A percentile compares a stretch with the other conserved stretches of the same genome.
phyloP scores from a whole-genome alignment of 2,329 filamentous ascomycete species.

The Ceratocystis harringtonii region DNA sequence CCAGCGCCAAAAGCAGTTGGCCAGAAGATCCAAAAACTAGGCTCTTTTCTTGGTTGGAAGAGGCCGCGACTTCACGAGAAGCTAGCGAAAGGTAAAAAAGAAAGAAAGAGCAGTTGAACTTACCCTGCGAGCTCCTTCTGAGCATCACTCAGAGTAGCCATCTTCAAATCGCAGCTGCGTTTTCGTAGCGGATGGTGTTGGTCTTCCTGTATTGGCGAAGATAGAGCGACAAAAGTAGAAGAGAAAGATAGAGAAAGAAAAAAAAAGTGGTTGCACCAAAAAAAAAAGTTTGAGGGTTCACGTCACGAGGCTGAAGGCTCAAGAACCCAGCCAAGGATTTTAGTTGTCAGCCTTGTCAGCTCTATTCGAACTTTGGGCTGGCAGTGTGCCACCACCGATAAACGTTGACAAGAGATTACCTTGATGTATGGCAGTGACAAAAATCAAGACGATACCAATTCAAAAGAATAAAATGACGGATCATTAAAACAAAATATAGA shows the following conservation, averaged over 20 bases:
- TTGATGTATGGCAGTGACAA: no score
- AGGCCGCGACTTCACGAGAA: not conserved
- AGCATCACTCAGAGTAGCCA: slow-evolving; percentile 30
- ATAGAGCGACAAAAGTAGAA: not conserved
- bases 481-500: no score
- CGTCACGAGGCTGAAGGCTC: slow-evolving; percentile 16
- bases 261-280: no score
- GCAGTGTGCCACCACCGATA: no score
- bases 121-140: slow-evolving; percentile 46
- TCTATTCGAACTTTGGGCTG: not conserved
- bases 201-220: not conserved
- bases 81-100: not conserved
- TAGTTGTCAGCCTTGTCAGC: slow-evolving; percentile 12
- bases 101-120: slow-evolving; percentile 16
- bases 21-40: no score
- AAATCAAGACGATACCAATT: no score
- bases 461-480: no score
- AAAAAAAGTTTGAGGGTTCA: slow-evolving; percentile 10
- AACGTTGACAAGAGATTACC: no score
- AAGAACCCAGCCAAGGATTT: not conserved
- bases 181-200: not conserved
- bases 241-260: slow-evolving; percentile 9
- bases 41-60: not conserved
- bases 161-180: not conserved
- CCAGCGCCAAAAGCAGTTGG: not conserved